Evolutionary conservation across 495 filamentous ascomycete genomes (phyloP).

Genomic region (Penicillium alfredii): DNA sequence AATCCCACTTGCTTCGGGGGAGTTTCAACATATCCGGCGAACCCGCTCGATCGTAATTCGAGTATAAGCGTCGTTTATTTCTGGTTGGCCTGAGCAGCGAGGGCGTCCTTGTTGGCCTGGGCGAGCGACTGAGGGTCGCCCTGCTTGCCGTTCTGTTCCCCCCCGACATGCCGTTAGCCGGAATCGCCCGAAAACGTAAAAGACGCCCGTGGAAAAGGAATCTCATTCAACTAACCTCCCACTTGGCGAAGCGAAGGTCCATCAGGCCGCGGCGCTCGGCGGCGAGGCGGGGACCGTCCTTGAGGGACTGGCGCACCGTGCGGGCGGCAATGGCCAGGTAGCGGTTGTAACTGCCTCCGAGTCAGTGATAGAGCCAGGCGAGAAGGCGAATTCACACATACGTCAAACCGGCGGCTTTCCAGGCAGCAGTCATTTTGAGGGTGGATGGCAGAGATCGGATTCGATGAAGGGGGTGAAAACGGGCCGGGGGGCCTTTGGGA

Average conservation of each 20-base stretch:
- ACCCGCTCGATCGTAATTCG: not conserved
- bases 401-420: slow-evolving; percentile 97
- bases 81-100: slow-evolving; percentile 39
- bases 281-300: slow-evolving; percentile 78
- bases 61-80: slow-evolving; percentile 42
- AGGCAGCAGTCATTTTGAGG: slow-evolving; percentile 91
- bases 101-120: slow-evolving; percentile 61
- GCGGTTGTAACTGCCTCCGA: slow-evolving; percentile 43
- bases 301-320: slow-evolving; percentile 75
- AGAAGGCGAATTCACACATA: slow-evolving; percentile 41
- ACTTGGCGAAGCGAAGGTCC: slow-evolving; percentile 92
- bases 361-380: slow-evolving; percentile 26
- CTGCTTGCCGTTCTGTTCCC: slow-evolving; percentile 93
- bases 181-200: not conserved
- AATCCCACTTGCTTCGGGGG: slow-evolving; percentile 3
- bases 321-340: slow-evolving; percentile 52
- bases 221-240: slow-evolving; percentile 59
- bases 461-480: slow-evolving; percentile 29
- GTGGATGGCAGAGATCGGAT: slow-evolving; percentile 7
- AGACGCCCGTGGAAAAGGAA: too few relatives aligned
- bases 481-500: slow-evolving; percentile 31
- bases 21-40: not conserved
- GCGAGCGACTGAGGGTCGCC: slow-evolving; percentile 73
- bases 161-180: slow-evolving; percentile 20
- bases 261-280: slow-evolving; percentile 87